A percentile compares a stretch with the other conserved stretches of the same genome.
phyloP scores from a whole-genome alignment of 1,284 basidiomycete genomes.

The Cutaneotrichosporon cutaneum region DNA sequence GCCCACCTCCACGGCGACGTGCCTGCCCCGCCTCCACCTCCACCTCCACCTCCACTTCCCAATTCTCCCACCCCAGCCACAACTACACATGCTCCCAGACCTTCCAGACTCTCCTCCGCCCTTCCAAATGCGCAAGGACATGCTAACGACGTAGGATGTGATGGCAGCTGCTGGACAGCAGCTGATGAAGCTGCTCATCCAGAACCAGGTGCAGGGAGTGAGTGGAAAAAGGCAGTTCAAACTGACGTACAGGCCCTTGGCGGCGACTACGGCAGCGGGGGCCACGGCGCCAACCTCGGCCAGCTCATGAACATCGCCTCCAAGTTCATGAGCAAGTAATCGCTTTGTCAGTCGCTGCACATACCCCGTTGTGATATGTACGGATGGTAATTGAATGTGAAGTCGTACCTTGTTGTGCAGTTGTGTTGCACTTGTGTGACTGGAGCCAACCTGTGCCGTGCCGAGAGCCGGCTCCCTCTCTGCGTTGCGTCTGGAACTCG shows the following conservation, averaged over 20 bases:
- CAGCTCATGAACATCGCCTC: slow-evolving; percentile 56
- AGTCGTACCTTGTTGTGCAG: neutral
- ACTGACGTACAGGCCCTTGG: slow-evolving; percentile 61
- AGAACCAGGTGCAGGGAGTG: slow-evolving; percentile 50
- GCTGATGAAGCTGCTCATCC: slow-evolving; percentile 72
- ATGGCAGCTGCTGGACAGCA: slow-evolving; percentile 79
- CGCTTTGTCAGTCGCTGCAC: neutral
- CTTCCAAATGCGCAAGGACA: neutral
- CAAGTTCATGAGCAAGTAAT: slow-evolving; percentile 24
- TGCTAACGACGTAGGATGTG: slow-evolving; percentile 65
- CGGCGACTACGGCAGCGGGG: slow-evolving; percentile 62
- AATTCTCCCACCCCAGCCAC: neutral
- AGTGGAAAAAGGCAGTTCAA: slow-evolving; percentile 19
- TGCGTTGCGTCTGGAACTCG: too few species aligned
- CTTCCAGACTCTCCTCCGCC: too few species aligned
- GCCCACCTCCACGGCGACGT: neutral
- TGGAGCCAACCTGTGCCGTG: too few species aligned
- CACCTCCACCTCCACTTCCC: neutral
- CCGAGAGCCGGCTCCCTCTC: too few species aligned
- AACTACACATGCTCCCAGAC: neutral
- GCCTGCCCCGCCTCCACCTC: neutral
- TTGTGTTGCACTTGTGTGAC: neutral
- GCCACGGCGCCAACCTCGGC: slow-evolving; percentile 57
- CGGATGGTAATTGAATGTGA: neutral
- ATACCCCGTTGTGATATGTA: neutral